Conservation (phyloP, 164 flowering plant species). For the Macadamia tetraphylla region DNA sequence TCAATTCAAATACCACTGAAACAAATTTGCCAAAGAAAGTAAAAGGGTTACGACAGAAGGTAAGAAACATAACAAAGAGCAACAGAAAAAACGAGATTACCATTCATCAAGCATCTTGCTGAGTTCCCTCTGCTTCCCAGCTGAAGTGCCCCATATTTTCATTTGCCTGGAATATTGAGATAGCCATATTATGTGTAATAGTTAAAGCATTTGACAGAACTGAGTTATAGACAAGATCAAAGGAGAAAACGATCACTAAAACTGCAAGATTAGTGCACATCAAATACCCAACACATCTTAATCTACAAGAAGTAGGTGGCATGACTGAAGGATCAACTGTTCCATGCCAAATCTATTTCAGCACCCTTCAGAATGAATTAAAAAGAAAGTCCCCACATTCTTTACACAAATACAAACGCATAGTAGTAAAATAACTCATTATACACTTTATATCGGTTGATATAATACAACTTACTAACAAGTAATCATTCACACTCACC, state of each 20-base stretch:
- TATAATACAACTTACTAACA: no score
- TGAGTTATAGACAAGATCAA: background rate
- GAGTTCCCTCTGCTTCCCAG: slow-evolving; percentile 71
- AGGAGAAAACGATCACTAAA: no score
- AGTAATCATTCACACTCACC: slow-evolving; percentile 33
- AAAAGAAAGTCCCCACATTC: no score
- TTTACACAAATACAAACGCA: no score
- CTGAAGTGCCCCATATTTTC: slow-evolving; percentile 87
- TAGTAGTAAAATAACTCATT: no score
- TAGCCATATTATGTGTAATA: background rate
- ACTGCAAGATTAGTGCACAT: no score
- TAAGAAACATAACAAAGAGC: background rate
- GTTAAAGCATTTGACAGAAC: background rate
- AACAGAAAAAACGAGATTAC: slow-evolving; percentile 31
- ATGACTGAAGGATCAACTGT: no score
- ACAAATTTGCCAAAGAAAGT: background rate
- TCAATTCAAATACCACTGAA: background rate
- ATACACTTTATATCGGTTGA: no score
- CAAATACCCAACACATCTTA: no score
- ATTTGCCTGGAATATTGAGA: slow-evolving; percentile 56
- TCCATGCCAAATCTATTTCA: no score
- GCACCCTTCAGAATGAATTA: no score
- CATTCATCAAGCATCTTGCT: slow-evolving; percentile 97
- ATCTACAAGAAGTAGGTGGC: no score
- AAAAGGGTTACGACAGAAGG: background rate